Conservation (phyloP, 2,329 filamentous ascomycete genomes). For the Dactylellina haptotyla region DNA sequence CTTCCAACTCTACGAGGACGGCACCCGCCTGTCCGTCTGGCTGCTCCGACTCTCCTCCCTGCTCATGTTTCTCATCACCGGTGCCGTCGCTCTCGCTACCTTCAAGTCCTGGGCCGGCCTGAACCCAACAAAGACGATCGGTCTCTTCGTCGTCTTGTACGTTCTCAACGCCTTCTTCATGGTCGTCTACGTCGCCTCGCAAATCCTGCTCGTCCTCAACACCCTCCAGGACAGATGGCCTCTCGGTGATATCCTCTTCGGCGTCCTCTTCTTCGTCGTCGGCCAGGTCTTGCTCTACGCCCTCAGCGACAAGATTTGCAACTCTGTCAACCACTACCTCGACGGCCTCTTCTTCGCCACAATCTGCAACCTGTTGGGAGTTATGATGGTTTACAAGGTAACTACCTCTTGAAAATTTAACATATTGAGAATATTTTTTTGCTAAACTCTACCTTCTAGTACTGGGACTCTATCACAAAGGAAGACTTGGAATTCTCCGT, state of each 20-base stretch:
- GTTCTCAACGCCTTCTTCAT: slow-evolving; percentile 88
- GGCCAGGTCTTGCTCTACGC: slow-evolving; percentile 94
- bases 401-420: slow-evolving; percentile 55
- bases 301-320: slow-evolving; percentile 85
- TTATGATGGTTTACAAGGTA: slow-evolving; percentile 99
- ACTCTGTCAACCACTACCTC: slow-evolving; percentile 85
- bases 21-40: slow-evolving; percentile 92
- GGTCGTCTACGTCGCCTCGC: slow-evolving; percentile 84
- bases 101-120: slow-evolving; percentile 93
- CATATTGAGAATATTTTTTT: not conserved
- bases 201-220: slow-evolving; percentile 85
- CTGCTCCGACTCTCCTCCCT: slow-evolving; percentile 81
- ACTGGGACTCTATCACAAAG: slow-evolving; percentile 98
- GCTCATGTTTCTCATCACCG: slow-evolving; percentile 84
- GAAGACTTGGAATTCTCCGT: slow-evolving; percentile 99
- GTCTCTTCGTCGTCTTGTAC: slow-evolving; percentile 91
- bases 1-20: slow-evolving; percentile 98
- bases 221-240: slow-evolving; percentile 97
- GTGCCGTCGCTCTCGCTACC: slow-evolving; percentile 86
- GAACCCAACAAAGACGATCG: slow-evolving; percentile 83
- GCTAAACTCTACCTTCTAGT: slow-evolving; percentile 68
- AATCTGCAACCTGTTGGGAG: slow-evolving; percentile 88
- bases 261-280: slow-evolving; percentile 87
- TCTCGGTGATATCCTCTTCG: slow-evolving; percentile 88
- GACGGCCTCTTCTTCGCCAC: slow-evolving; percentile 96